Base-by-base conservation (phyloP, 768 basidiomycete species). In the Artomyces pyxidatus region DNA sequence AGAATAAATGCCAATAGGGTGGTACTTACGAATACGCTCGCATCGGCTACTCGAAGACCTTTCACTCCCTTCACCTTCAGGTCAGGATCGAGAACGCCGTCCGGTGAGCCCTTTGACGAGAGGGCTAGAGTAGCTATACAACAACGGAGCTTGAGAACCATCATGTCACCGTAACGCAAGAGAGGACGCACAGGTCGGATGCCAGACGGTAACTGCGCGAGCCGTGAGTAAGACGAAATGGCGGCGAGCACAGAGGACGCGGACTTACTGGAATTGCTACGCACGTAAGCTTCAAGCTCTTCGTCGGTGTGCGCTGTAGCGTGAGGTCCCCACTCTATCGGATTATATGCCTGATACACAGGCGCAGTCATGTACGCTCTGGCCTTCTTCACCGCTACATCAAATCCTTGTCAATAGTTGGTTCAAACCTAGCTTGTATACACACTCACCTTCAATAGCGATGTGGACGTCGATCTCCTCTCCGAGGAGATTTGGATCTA, bases 51-150 rank as follows among this genome's bases (percentile, higher is more conserved):
- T 46, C 73, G 63, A 22, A 76, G 56, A 53, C 71, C 70, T 37
- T 52, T 42, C n/a, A 69, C 62, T n/a, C 74, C 73, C 53, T 74
- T 68, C 0, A 75, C 74, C 8, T 62, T 54, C 17, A 71, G 52
- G 29, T 63, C 57, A 32, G 67, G 62, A 51, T 71, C 70, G 49
- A 76, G 72, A 12, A 73, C 71, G 27, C 74, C 74, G 8, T 37
- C 47, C 26, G 48, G 37, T 4, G 51, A 23, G 32, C 32, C 32
- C 6, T 46, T 48, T 16, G 51, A 29, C 12, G 52, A 42, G 4
- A 55, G 45, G 16, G 50, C 50, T 16, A 51, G 51, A 4, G 54
- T 55, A 26, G 54, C 52, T 37, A 45, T 52, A 50, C 52, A 41
- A 7, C 3, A 39, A 16, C 38, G 25, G 17, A 6, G 21, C 9